phyloP scores from a whole-genome alignment of 164 flowering plant species.

The Protea cynaroides region DNA sequence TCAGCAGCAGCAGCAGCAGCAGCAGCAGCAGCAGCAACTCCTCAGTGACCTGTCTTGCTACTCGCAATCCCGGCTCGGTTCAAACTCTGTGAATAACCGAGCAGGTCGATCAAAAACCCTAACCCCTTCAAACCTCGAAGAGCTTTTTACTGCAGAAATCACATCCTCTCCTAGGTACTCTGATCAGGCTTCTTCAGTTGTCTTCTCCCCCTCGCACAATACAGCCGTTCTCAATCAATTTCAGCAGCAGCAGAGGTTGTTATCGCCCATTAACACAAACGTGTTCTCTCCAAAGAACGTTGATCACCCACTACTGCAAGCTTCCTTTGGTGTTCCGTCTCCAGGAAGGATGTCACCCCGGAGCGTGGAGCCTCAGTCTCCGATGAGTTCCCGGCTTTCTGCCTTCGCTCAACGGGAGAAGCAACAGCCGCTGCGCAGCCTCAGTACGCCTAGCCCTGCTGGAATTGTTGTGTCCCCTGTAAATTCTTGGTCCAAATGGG shows the following conservation, averaged over 20 bases:
- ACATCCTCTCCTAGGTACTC: slow-evolving; percentile 52
- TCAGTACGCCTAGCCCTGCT: slow-evolving; percentile 50
- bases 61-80: slow-evolving; percentile 35
- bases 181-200: slow-evolving; percentile 48
- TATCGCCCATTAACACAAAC: slow-evolving; percentile 73
- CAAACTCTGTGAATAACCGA: slow-evolving; percentile 44
- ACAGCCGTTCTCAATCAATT: slow-evolving; percentile 69
- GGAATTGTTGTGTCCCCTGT: slow-evolving; percentile 47
- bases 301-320: slow-evolving; percentile 67
- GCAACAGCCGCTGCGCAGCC: slow-evolving; percentile 58
- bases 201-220: slow-evolving; percentile 74
- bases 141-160: slow-evolving; percentile 48
- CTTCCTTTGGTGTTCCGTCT: slow-evolving; percentile 53
- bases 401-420: slow-evolving; percentile 63
- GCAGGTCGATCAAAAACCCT: slow-evolving; percentile 49
- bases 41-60: slow-evolving; percentile 51
- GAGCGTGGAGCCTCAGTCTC: slow-evolving; percentile 69
- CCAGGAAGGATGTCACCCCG: slow-evolving; percentile 89
- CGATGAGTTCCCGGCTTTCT: slow-evolving; percentile 56
- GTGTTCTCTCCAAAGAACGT: slow-evolving; percentile 56
- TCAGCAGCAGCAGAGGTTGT: slow-evolving; percentile 79
- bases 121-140: slow-evolving; percentile 78
- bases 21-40: slow-evolving; percentile 68
- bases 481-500: slow-evolving; percentile 65
- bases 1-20: slow-evolving; percentile 69